A percentile compares a stretch with the other conserved stretches of the same genome.
Conservation (phyloP, 2,329 filamentous ascomycete genomes). For the Fusarium sp. region DNA sequence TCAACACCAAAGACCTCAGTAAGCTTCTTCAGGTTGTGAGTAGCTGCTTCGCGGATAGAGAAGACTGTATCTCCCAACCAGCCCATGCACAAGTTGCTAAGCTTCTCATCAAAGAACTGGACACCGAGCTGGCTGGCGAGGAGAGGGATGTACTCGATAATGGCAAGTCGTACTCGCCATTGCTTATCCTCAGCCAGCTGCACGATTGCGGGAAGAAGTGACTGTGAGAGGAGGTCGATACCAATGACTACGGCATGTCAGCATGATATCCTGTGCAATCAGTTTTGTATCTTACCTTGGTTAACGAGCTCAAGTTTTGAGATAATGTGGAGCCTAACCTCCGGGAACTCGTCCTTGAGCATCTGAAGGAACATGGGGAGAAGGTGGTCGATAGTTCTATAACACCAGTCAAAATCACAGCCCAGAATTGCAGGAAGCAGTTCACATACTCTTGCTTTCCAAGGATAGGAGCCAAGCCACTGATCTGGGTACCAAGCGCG, state of each 20-base stretch:
- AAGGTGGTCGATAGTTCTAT: constrained; percentile 92
- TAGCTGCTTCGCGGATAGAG: constrained; percentile 97
- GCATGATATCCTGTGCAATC: not conserved
- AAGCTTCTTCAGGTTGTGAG: constrained; percentile 96
- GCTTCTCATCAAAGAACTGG: constrained; percentile 97
- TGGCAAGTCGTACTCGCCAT: constrained; percentile 96
- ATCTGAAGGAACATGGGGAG: constrained; percentile 99
- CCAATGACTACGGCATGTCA: constrained; percentile 79
- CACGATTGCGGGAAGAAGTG: constrained; percentile 94
- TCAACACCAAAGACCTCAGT: constrained; percentile 98
- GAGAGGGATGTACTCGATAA: constrained; percentile 98
- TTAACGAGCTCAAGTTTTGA: constrained; percentile 99
- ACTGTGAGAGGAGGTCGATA: constrained; percentile 96
- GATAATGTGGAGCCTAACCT: constrained; percentile 98
- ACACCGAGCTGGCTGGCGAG: constrained; percentile 95
- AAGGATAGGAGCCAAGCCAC: constrained; percentile 93
- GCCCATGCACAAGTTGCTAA: constrained; percentile 95
- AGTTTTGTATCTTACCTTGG: constrained; percentile 71
- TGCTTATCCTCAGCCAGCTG: constrained; percentile 99
- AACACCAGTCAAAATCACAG: not conserved
- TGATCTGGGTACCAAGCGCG: constrained; percentile 95
- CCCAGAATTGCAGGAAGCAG: not conserved
- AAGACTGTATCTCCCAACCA: constrained; percentile 99
- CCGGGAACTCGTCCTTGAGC: constrained; percentile 99
- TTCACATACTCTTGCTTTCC: constrained; percentile 91